Evolutionary conservation across 2,329 filamentous ascomycete species (phyloP).

Genomic region (Cytospora piceicola): DNA sequence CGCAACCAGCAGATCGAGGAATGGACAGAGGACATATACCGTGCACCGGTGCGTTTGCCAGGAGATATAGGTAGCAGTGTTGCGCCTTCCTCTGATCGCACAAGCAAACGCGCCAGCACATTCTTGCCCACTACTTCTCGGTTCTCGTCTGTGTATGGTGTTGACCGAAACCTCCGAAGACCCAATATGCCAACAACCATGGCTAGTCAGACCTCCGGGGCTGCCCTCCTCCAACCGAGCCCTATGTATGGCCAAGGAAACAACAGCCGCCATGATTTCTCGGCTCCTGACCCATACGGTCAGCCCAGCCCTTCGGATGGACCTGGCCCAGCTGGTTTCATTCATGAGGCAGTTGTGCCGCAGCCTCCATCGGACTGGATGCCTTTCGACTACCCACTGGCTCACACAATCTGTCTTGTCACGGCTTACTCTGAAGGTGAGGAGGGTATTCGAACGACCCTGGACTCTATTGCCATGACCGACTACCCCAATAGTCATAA

Average conservation of each 20-base stretch:
- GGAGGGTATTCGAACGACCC: conserved; percentile 87
- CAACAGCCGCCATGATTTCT: conserved; percentile 67
- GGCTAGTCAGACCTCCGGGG: conserved; percentile 82
- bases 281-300: conserved; percentile 61
- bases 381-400: conserved; percentile 92
- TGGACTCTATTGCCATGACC: conserved; percentile 95
- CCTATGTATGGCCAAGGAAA: conserved; percentile 73
- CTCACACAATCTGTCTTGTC: conserved; percentile 90
- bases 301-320: conserved; percentile 63
- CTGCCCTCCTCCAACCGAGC: conserved; percentile 71
- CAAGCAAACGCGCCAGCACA: conserved; percentile 77
- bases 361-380: conserved; percentile 97
- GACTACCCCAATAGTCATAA: conserved; percentile 99
- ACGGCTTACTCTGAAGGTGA: conserved; percentile 97
- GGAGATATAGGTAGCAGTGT: conserved; percentile 73
- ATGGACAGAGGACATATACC: conserved; percentile 97
- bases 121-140: conserved; percentile 93
- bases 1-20: conserved; percentile 94
- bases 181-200: conserved; percentile 81
- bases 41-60: conserved; percentile 79
- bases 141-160: conserved; percentile 87
- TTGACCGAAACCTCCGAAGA: conserved; percentile 60
- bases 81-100: conserved; percentile 64
- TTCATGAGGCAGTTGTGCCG: conserved; percentile 92
- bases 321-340: conserved; percentile 87